Percentiles rank a stretch among this genome's conserved stretches.
These are phyloP conservation scores for Cryptosporidium felis DNA, from an alignment of 169 alveolate species.

Conservation along the genomic window DNA sequence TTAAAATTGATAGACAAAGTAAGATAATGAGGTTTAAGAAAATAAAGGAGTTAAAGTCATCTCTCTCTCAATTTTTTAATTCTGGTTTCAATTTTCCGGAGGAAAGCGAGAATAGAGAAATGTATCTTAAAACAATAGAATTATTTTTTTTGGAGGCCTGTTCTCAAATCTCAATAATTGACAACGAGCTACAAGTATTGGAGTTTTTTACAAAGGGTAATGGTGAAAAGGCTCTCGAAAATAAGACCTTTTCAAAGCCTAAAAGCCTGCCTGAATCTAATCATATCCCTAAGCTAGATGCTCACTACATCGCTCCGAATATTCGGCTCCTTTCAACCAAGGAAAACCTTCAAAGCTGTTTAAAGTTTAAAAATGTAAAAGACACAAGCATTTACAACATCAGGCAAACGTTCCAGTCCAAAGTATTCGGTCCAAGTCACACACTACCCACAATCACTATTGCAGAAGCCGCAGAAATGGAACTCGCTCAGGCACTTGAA, in stretches of 20 bases:
- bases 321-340: conserved; percentile 1
- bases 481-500: conserved; percentile 31
- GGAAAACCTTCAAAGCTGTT: background rate
- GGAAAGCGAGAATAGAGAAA: conserved; percentile 16
- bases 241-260: background rate
- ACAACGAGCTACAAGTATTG: background rate
- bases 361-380: background rate
- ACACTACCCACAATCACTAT: conserved; percentile 62
- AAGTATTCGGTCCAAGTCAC: conserved; percentile 61
- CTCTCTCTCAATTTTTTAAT: conserved; percentile 5
- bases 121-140: conserved; percentile 3
- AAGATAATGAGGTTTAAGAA: conserved; percentile 44
- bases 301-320: conserved; percentile 29
- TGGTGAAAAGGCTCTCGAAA: background rate
- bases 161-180: conserved; percentile 11
- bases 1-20: background rate
- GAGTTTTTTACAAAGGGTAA: background rate
- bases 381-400: background rate
- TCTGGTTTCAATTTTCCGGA: conserved; percentile 14
- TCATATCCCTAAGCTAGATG: background rate
- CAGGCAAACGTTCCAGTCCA: conserved; percentile 13
- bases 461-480: conserved; percentile 68
- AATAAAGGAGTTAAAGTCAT: conserved; percentile 17
- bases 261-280: background rate
- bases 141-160: conserved; percentile 36